Evolutionary conservation across 805 yeast genomes (phyloP).

Genomic region (Soucietia sequanensis): DNA sequence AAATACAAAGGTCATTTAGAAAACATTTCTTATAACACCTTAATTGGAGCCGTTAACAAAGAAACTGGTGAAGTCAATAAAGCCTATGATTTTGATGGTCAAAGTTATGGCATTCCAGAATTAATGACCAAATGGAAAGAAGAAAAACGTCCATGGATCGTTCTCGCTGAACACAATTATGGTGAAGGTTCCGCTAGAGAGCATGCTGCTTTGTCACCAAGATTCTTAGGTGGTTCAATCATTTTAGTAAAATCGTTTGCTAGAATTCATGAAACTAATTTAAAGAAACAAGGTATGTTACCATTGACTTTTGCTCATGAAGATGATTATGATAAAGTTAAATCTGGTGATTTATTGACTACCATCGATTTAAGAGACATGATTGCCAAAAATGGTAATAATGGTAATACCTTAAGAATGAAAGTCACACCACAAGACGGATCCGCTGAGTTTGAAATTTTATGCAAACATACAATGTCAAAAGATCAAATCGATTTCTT

Average conservation of each 20-base stretch:
- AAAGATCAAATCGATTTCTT: constrained; percentile 93
- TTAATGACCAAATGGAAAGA: constrained; percentile 94
- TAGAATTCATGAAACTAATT: constrained; percentile 95
- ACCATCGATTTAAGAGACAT: constrained; percentile 74
- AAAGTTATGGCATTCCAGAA: constrained; percentile 82
- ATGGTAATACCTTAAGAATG: constrained; percentile 77
- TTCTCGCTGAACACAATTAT: constrained; percentile 95
- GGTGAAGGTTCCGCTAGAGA: constrained; percentile 99
- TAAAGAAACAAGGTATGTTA: constrained; percentile 96
- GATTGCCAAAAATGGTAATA: constrained; percentile 78
- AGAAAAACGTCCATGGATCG: constrained; percentile 84
- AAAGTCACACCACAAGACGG: constrained; percentile 77
- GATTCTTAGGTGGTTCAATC: constrained; percentile 88
- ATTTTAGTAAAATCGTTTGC: constrained; percentile 94
- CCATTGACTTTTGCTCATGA: constrained; percentile 92
- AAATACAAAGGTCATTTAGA: constrained; percentile 98
- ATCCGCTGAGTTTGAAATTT: constrained; percentile 56
- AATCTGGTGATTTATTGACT: constrained; percentile 74
- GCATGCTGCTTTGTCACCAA: constrained; percentile 95
- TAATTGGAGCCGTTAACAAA: constrained; percentile 94
- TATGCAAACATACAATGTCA: constrained; percentile 94
- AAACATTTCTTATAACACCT: constrained; percentile 90
- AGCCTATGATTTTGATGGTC: constrained; percentile 84
- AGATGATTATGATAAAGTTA: constrained; percentile 78
- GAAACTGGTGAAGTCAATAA: constrained; percentile 96